Percentiles rank a stretch among this genome's conserved stretches.
phyloP scores from a whole-genome alignment of 2,329 filamentous ascomycete species.

The Aspergillus jensenii region DNA sequence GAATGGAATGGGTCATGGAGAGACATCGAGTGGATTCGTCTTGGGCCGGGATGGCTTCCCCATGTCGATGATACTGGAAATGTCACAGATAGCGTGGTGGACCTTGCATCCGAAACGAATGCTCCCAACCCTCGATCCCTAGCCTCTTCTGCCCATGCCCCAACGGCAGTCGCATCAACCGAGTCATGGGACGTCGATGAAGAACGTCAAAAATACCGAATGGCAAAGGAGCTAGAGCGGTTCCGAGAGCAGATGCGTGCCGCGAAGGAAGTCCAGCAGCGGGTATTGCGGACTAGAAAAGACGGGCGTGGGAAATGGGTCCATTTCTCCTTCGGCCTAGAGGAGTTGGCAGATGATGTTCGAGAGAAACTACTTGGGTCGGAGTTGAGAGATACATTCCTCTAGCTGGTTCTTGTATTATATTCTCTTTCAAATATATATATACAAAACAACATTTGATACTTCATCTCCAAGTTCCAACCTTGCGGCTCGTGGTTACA shows the following conservation, averaged over 20 bases:
- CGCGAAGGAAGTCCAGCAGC: slow-evolving; percentile 31
- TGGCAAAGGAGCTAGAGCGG: slow-evolving; percentile 30
- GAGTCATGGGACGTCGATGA: slow-evolving; percentile 33
- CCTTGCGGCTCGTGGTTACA: neutral
- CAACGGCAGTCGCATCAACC: neutral
- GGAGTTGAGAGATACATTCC: neutral
- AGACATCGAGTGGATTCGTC: slow-evolving; percentile 42
- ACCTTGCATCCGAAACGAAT: neutral
- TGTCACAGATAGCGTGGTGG: neutral
- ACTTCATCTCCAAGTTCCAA: neutral
- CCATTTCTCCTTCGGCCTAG: slow-evolving; percentile 33
- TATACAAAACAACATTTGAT: neutral
- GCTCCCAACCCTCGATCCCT: slow-evolving; percentile 13
- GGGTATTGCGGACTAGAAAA: slow-evolving; percentile 31
- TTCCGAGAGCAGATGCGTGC: slow-evolving; percentile 28
- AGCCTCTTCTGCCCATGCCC: slow-evolving; percentile 25
- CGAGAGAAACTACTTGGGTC: slow-evolving; percentile 19
- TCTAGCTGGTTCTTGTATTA: neutral
- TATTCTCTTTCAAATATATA: neutral
- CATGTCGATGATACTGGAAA: slow-evolving; percentile 18
- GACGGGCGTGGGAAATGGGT: slow-evolving; percentile 41
- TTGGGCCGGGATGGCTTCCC: slow-evolving; percentile 44
- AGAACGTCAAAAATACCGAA: slow-evolving; percentile 32
- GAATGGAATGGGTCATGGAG: slow-evolving; percentile 50
- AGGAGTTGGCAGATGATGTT: slow-evolving; percentile 20